These are phyloP conservation scores for Cyclotella cryptica DNA, from an alignment of 108 stramenopile genomes.

Conservation along the genomic window DNA sequence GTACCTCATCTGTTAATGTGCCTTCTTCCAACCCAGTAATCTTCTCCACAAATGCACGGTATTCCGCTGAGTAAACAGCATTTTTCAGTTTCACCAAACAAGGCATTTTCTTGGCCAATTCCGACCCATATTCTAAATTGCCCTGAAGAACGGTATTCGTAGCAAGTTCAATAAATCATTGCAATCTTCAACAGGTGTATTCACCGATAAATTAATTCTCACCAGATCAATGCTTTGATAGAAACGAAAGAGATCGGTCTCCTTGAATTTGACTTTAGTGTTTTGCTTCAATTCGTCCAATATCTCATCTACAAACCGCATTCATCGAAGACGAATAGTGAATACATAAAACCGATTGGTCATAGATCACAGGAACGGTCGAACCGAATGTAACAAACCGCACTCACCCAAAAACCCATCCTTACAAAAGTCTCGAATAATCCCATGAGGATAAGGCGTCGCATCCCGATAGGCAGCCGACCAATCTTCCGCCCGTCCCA, in stretches of 20 bases:
- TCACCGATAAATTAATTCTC: conserved; percentile 26
- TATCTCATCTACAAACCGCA: conserved; percentile 36
- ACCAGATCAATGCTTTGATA: conserved; percentile 91
- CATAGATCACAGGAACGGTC: too few species aligned
- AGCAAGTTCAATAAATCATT: not conserved
- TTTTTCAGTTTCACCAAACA: conserved; percentile 76
- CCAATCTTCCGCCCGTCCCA: conserved; percentile 30
- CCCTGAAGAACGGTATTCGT: conserved; percentile 22
- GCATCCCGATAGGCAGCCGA: conserved; percentile 45
- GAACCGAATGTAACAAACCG: not conserved
- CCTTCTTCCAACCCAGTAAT: conserved; percentile 72
- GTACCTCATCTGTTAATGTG: conserved; percentile 70
- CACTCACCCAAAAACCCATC: conserved; percentile 63
- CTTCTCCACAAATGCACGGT: conserved; percentile 81
- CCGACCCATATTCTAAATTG: conserved; percentile 42
- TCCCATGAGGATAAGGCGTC: conserved; percentile 73
- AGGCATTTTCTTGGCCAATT: conserved; percentile 67
- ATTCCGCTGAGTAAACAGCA: conserved; percentile 88
- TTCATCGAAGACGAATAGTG: too few species aligned
- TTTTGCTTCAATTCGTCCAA: conserved; percentile 86
- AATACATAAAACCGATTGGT: too few species aligned
- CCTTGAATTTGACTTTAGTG: conserved; percentile 95
- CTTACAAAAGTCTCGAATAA: conserved; percentile 64
- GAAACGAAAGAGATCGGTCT: conserved; percentile 95
- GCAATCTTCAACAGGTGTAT: not conserved